Conservation (phyloP, 2,329 filamentous ascomycete species). For the Microdochium paspali region DNA sequence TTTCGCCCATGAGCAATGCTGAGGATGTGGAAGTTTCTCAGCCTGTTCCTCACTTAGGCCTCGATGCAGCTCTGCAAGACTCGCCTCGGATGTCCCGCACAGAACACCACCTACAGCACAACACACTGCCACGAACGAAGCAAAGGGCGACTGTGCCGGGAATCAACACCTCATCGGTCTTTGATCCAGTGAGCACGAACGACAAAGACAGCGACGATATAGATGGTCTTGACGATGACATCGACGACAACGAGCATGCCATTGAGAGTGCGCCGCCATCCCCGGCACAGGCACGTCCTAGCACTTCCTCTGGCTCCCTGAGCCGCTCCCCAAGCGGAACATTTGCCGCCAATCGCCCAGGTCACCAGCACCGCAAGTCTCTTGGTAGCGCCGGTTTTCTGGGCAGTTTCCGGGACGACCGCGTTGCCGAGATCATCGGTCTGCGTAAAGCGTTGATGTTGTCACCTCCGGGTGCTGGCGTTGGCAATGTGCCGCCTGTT, state of each 20-base stretch:
- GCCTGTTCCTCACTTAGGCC: neutral
- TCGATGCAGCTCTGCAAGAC: neutral
- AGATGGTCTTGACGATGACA: constrained; percentile 1
- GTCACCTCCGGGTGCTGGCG: constrained; percentile 5
- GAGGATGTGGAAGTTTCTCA: neutral
- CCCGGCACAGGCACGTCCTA: neutral
- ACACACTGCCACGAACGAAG: constrained; percentile 1
- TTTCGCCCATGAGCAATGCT: neutral
- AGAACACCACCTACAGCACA: neutral
- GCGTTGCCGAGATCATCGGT: constrained; percentile 12
- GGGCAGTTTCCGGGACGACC: constrained; percentile 16
- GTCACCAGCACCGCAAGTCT: constrained; percentile 11
- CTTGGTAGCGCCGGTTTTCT: constrained; percentile 20
- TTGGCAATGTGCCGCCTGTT: neutral
- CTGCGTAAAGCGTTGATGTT: constrained; percentile 11
- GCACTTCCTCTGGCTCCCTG: neutral
- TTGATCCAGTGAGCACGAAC: neutral
- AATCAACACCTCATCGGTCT: neutral
- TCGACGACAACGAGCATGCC: neutral
- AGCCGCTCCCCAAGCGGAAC: neutral
- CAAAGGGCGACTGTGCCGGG: neutral
- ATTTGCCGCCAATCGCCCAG: neutral
- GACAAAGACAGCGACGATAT: constrained; percentile 1
- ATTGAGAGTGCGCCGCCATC: neutral
- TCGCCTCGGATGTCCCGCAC: neutral